phyloP scores from a whole-genome alignment of 2,329 filamentous ascomycete genomes.

The Clonostachys chloroleuca region DNA sequence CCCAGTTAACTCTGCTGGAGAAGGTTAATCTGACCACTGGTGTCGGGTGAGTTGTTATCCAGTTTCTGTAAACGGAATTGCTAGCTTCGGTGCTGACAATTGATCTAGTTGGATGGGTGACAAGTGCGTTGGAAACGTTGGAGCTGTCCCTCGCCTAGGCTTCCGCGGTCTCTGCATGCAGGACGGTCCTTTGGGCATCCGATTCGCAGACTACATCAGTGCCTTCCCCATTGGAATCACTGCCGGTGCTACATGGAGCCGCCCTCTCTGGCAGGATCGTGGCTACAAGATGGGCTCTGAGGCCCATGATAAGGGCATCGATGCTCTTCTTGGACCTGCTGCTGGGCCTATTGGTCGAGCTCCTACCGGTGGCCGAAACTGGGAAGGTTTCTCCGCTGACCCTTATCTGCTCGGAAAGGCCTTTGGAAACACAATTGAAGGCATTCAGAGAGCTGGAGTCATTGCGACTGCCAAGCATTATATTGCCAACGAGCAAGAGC shows the following conservation, averaged over 20 bases:
- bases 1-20: constrained; percentile 75
- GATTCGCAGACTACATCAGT: constrained; percentile 73
- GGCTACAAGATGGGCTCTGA: constrained; percentile 51
- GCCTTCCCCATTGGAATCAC: constrained; percentile 78
- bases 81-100: constrained; percentile 14
- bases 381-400: constrained; percentile 68
- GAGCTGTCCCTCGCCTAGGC: constrained; percentile 65
- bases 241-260: constrained; percentile 79
- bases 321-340: constrained; percentile 59
- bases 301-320: constrained; percentile 70
- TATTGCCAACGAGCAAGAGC: constrained; percentile 73
- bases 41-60: constrained; percentile 57
- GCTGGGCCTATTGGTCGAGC: constrained; percentile 40
- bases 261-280: constrained; percentile 55
- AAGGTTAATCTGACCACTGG: constrained; percentile 96
- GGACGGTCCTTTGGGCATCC: constrained; percentile 78
- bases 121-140: constrained; percentile 73
- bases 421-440: constrained; percentile 68
- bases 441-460: constrained; percentile 77
- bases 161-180: constrained; percentile 78
- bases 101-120: constrained; percentile 43
- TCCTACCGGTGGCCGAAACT: constrained; percentile 48
- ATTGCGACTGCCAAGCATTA: constrained; percentile 82
- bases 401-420: constrained; percentile 70
- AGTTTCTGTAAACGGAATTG: not conserved